Percentiles rank a stretch among this genome's conserved stretches.
Conservation (phyloP, 192 early-diverging fungal species). For the Entomortierella parvispora region DNA sequence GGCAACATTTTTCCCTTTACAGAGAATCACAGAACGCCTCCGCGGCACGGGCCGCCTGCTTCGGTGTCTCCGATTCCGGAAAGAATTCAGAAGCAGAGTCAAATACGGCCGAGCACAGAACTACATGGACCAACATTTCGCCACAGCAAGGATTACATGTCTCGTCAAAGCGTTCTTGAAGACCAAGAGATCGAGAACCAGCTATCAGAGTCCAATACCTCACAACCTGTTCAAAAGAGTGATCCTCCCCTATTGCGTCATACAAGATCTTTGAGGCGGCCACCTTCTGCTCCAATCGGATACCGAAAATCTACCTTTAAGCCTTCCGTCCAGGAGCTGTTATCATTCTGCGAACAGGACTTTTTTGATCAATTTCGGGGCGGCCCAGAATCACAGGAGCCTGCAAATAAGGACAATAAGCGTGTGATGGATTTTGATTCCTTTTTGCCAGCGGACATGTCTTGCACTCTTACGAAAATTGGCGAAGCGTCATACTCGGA, state of each 20-base stretch:
- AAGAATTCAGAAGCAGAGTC: too few species aligned
- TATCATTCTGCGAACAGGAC: constrained; percentile 32
- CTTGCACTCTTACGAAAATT: constrained; percentile 64
- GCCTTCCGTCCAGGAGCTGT: constrained; percentile 27
- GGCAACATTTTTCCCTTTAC: too few species aligned
- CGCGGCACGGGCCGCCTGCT: too few species aligned
- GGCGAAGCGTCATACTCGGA: constrained; percentile 90
- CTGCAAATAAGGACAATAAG: neutral
- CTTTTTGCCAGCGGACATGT: constrained; percentile 18
- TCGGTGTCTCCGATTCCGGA: too few species aligned
- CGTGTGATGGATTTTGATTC: constrained; percentile 38
- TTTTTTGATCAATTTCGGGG: constrained; percentile 38
- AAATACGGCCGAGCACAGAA: too few species aligned
- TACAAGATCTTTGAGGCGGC: constrained; percentile 23
- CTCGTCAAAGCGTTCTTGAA: too few species aligned
- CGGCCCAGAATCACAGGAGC: neutral
- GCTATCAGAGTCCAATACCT: too few species aligned
- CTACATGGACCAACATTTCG: too few species aligned
- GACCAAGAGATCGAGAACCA: too few species aligned
- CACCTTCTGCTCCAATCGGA: constrained; percentile 17
- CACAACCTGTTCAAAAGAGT: neutral
- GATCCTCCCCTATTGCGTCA: neutral
- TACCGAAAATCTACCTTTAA: constrained; percentile 10
- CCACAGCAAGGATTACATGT: too few species aligned
- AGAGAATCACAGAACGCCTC: too few species aligned